Percentiles rank a stretch among this genome's conserved stretches.
These are phyloP conservation scores for Osmanthus fragrans DNA, from an alignment of 257 asterid genomes.

Conservation along the genomic window DNA sequence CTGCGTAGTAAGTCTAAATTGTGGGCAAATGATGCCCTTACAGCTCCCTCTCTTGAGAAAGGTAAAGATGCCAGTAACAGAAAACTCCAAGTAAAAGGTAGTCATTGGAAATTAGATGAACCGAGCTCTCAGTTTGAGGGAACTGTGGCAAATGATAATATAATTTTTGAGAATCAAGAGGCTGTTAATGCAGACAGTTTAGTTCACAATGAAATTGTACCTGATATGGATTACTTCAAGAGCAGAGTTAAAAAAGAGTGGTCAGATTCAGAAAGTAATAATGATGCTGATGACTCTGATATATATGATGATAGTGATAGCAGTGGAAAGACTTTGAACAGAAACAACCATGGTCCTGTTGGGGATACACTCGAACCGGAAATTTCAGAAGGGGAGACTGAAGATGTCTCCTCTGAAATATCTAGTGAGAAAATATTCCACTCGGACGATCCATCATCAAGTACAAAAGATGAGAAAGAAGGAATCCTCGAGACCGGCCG, in stretches of 20 bases:
- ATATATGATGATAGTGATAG: slow-evolving; percentile 30
- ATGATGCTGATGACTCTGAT: slow-evolving; percentile 37
- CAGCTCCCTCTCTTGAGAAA: slow-evolving; percentile 47
- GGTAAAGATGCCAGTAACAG: slow-evolving; percentile 30
- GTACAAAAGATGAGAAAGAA: slow-evolving; percentile 39
- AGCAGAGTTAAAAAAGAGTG: slow-evolving; percentile 66
- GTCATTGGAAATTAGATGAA: slow-evolving; percentile 26
- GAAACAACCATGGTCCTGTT: slow-evolving; percentile 26
- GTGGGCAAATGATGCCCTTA: slow-evolving; percentile 87
- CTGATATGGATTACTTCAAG: slow-evolving; percentile 78
- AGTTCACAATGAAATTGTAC: slow-evolving; percentile 47
- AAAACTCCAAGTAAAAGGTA: slow-evolving; percentile 32
- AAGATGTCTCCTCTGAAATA: slow-evolving; percentile 40
- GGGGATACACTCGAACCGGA: slow-evolving; percentile 34
- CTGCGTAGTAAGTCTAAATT: slow-evolving; percentile 76
- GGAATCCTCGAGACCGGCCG: slow-evolving; percentile 65
- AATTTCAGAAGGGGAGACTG: slow-evolving; percentile 32
- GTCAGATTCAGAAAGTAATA: slow-evolving; percentile 74
- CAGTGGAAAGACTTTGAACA: slow-evolving; percentile 25
- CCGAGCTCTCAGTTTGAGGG: slow-evolving; percentile 32
- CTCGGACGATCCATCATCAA: slow-evolving; percentile 39
- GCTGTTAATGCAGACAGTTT: slow-evolving; percentile 31
- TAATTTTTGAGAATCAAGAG: slow-evolving; percentile 30
- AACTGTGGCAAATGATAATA: slow-evolving; percentile 37
- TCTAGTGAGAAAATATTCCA: slow-evolving; percentile 29